Base-by-base conservation (phyloP, 805 yeast species). In the Candida verbasci region DNA sequence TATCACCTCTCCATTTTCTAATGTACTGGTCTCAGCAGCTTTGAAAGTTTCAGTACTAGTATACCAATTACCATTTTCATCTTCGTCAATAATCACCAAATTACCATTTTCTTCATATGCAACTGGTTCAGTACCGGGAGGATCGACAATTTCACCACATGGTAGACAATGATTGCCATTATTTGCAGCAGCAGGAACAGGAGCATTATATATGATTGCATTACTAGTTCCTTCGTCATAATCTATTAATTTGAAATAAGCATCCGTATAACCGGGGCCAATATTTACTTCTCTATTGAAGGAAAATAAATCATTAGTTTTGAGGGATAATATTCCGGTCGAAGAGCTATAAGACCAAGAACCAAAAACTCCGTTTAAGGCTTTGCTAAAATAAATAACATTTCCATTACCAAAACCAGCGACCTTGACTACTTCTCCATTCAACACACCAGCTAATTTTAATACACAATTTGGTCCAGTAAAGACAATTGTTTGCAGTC, bases 341-440 rank as follows among this genome's bases (percentile, higher is more conserved):
- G 16, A 6, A 8, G 17, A 3, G 17, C 18, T 22, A 20, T 29
- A 29, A 11, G n/a, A 6, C 14, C 15, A 5, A 29, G 17, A 6
- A 24, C 24, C 9, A 29, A 29, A 29, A 29, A 20, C 7, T 17
- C 32, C 32, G 4, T 12, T 15, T 12, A 29, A 29, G 5, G 24
- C 10, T 9, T 17, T 6, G 6, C 24, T 20, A 11, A 18, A 11
- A 21, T 22, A 8, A n/a, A 29, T 29, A 4, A 17, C 4, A 20
- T 29, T 29, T 14, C 24, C 32, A 29, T 18, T 20, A 6, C 32
- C 32, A 29, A 17, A 29, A 3, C 32, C 32, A 9, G 32, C 32
- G 4, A 29, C 14, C n/a, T 12, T 17, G 12, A 15, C 11, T 3
- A 24, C 12, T 10, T 6, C 22, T n/a, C 15, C 22, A 20, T 6